Base-by-base conservation (phyloP, 2,329 filamentous ascomycete species). In the Pseudogymnoascus sp. region DNA sequence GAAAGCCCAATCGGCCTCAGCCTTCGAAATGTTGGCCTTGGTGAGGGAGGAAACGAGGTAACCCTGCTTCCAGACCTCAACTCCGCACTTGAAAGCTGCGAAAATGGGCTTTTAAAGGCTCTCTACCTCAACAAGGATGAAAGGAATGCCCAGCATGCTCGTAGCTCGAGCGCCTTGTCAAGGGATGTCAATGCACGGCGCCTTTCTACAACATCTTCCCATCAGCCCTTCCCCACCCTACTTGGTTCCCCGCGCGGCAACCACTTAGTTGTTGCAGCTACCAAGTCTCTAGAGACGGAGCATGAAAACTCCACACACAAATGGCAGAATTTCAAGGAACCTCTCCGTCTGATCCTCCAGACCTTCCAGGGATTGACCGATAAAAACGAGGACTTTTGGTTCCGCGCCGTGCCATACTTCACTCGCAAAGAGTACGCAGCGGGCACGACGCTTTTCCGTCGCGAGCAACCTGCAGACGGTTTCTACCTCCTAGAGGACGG, bases 331-430 rank as follows among this genome's bases (percentile, higher is more conserved):
- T 96, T 97, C 74, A 90, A 90, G 68, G 92, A 97, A 73, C 95
- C 95, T 0, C 84, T 97, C 6, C 89, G 91, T 1, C 85, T 99
- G 56, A 91, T 99, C 75, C 82, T 99, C 23, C 93, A 97, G 73
- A 91, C 95, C n/a, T 97, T 99, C 77, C 89, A 95, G 72, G 90
- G 91, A 50, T 79, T 97, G 11, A 96, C 90, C 61, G 80, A 86
- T 61, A 87, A 90, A 74, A 95, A 93, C 71, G 92, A 96, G 74
- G 93, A 97, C 75, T 97, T 97, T 73, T 99, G 95, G 95, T 93
- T 93, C 75, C 85, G 85, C 1, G 88, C 87, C 0, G 85, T 85
- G 4, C 79, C 84, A 0, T 97, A 89, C 77, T 97, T 99, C 72
- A 77, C 79, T 40, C 84, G 85, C 50, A 84, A 84, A 66, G 84